A percentile compares a stretch with the other conserved stretches of the same genome.
Evolutionary conservation across 2,329 filamentous ascomycete genomes (phyloP).

Genomic region (Apiospora rasikravindrae): DNA sequence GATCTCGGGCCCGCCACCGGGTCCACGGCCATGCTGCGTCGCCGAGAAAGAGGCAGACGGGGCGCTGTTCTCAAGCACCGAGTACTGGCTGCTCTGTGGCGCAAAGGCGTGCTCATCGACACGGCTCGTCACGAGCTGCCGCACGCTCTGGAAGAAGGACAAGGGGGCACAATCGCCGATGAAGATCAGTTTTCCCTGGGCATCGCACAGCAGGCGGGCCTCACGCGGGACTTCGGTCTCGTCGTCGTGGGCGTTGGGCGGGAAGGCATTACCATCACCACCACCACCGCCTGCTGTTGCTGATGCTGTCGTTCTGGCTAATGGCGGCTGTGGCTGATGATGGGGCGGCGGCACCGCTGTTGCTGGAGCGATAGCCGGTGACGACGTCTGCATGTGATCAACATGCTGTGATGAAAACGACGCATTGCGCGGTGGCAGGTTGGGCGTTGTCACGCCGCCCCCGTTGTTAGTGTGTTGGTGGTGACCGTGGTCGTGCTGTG

Average conservation of each 20-base stretch:
- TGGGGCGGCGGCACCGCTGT: neutral
- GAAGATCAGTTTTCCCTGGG: conserved; percentile 61
- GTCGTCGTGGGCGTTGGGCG: conserved; percentile 44
- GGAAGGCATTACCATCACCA: neutral
- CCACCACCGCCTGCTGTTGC: neutral
- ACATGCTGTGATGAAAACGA: neutral
- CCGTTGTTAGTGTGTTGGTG: neutral
- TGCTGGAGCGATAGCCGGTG: neutral
- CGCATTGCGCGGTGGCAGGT: neutral
- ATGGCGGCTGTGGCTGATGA: neutral
- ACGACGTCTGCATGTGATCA: neutral
- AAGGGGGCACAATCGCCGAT: conserved; percentile 62
- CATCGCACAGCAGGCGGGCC: conserved; percentile 56
- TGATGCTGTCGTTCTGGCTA: no score
- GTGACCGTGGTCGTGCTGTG: neutral
- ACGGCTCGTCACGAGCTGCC: conserved; percentile 55
- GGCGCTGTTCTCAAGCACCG: conserved; percentile 52
- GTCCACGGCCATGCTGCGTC: neutral
- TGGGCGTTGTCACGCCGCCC: neutral
- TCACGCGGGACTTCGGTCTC: conserved; percentile 61
- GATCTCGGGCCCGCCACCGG: conserved; percentile 26
- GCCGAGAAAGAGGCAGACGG: conserved; percentile 22
- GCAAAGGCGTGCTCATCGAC: conserved; percentile 58
- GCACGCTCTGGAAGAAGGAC: conserved; percentile 60
- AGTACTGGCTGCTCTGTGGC: conserved; percentile 55